These are phyloP conservation scores for Butyriboletus appendiculatus DNA, from an alignment of 1,284 basidiomycete species.

Conservation along the genomic window DNA sequence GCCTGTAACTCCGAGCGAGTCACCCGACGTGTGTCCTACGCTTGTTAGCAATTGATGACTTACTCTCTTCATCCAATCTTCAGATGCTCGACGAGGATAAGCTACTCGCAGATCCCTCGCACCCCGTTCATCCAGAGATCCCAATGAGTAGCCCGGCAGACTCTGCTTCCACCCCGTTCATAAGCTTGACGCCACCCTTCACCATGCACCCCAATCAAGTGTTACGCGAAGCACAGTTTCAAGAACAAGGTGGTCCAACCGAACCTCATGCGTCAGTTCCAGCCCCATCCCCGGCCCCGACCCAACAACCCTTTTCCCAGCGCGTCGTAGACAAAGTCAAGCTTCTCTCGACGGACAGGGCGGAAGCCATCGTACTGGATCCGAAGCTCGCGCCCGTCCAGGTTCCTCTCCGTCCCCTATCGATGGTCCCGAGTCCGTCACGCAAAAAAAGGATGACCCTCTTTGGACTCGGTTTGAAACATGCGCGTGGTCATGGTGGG, in stretches of 20 bases:
- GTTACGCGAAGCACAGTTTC: background rate
- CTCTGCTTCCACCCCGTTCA: conserved; percentile 17
- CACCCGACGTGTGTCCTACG: conserved; percentile 15
- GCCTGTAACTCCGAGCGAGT: background rate
- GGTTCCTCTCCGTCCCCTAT: conserved; percentile 32
- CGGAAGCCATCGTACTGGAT: conserved; percentile 27
- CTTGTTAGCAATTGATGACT: background rate
- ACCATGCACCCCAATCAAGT: conserved; percentile 7
- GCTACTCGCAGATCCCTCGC: conserved; percentile 8
- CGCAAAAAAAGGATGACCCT: conserved; percentile 17
- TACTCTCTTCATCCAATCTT: background rate
- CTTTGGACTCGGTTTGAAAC: conserved; percentile 26
- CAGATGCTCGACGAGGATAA: conserved; percentile 23
- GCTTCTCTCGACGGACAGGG: conserved; percentile 26
- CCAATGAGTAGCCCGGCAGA: conserved; percentile 6
- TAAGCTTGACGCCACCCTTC: conserved; percentile 15
- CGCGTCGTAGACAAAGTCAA: conserved; percentile 18
- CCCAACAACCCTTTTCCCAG: conserved; percentile 9
- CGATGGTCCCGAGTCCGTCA: conserved; percentile 20
- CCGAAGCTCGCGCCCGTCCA: conserved; percentile 37
- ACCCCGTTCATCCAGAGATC: conserved; percentile 1
- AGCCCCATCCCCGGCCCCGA: background rate
- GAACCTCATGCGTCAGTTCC: background rate
- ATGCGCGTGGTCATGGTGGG: background rate
- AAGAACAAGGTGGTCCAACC: background rate